A percentile compares a stretch with the other conserved stretches of the same genome.
These are phyloP conservation scores for Sugiyamaella novakii DNA, from an alignment of 1,139 yeast genomes.

Conservation along the genomic window DNA sequence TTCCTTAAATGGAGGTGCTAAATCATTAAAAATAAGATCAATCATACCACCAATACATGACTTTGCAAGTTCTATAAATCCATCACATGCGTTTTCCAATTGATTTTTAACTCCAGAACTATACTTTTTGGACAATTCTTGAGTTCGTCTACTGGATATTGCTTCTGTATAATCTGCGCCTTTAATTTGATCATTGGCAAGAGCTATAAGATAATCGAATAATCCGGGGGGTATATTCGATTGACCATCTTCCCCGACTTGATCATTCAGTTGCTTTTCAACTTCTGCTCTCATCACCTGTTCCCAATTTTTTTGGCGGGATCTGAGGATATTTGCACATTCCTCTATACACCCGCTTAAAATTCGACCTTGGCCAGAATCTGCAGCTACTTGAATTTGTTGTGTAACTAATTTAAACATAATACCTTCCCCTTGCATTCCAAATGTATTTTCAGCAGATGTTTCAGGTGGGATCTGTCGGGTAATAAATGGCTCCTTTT, in stretches of 20 bases:
- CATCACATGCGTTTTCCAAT: slow-evolving; percentile 67
- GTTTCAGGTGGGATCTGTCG: slow-evolving; percentile 74
- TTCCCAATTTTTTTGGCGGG: slow-evolving; percentile 65
- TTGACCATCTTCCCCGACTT: slow-evolving; percentile 49
- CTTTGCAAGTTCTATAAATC: slow-evolving; percentile 76
- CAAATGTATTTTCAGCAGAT: slow-evolving; percentile 63
- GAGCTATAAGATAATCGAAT: slow-evolving; percentile 77
- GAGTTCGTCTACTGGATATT: slow-evolving; percentile 63
- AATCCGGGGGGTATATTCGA: slow-evolving; percentile 74
- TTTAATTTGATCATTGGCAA: slow-evolving; percentile 85
- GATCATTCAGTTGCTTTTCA: slow-evolving; percentile 43
- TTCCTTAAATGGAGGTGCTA: slow-evolving; percentile 50
- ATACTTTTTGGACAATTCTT: slow-evolving; percentile 67
- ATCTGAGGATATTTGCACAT: slow-evolving; percentile 63
- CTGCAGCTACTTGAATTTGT: slow-evolving; percentile 91
- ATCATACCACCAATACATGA: slow-evolving; percentile 65
- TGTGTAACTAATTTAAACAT: slow-evolving; percentile 84
- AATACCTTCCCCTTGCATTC: slow-evolving; percentile 66
- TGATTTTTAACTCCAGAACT: slow-evolving; percentile 57
- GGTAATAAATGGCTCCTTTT: slow-evolving; percentile 59
- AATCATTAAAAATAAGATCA: slow-evolving; percentile 72
- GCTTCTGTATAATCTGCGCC: slow-evolving; percentile 81
- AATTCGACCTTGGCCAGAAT: slow-evolving; percentile 80
- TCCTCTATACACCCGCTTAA: slow-evolving; percentile 80
- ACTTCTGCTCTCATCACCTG: slow-evolving; percentile 63